phyloP scores from a whole-genome alignment of 345 rosid species.

The Draba incana region DNA sequence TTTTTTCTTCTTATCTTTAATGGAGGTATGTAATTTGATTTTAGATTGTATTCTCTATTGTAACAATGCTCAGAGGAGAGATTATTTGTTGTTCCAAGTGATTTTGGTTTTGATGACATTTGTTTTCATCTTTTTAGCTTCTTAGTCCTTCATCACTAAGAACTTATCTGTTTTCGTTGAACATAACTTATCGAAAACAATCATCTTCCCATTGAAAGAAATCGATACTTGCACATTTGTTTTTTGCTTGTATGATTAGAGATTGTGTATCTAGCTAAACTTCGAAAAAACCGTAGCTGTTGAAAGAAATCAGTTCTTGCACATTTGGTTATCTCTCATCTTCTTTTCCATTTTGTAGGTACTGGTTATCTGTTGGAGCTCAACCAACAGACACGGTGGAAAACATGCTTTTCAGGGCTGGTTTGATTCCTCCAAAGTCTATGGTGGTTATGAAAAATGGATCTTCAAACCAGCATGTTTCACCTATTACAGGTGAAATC shows the following conservation, averaged over 20 bases:
- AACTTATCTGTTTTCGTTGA: not conserved
- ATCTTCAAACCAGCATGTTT: constrained; percentile 55
- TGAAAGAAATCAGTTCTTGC: not conserved
- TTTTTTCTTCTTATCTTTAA: not conserved
- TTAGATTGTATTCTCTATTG: not conserved
- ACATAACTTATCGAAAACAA: not conserved
- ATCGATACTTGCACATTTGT: not conserved
- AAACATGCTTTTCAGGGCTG: constrained; percentile 76
- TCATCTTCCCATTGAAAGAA: not conserved
- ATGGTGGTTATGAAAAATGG: constrained; percentile 79
- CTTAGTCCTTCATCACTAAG: constrained; percentile 18
- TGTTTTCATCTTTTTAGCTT: constrained; percentile 12
- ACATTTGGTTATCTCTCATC: constrained; percentile 7
- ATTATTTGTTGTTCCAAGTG: not conserved
- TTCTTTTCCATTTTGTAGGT: constrained; percentile 46
- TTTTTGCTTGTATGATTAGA: constrained; percentile 13
- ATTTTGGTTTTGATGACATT: not conserved
- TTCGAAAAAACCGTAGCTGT: not conserved
- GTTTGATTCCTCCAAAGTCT: constrained; percentile 78
- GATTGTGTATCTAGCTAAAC: not conserved
- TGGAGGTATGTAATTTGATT: not conserved
- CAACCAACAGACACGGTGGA: constrained; percentile 86
- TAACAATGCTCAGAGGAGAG: not conserved
- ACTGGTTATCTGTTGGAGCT: constrained; percentile 97
- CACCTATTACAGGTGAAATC: constrained; percentile 75